phyloP scores from a whole-genome alignment of 805 yeast genomes.

The Starmerella stellata region DNA sequence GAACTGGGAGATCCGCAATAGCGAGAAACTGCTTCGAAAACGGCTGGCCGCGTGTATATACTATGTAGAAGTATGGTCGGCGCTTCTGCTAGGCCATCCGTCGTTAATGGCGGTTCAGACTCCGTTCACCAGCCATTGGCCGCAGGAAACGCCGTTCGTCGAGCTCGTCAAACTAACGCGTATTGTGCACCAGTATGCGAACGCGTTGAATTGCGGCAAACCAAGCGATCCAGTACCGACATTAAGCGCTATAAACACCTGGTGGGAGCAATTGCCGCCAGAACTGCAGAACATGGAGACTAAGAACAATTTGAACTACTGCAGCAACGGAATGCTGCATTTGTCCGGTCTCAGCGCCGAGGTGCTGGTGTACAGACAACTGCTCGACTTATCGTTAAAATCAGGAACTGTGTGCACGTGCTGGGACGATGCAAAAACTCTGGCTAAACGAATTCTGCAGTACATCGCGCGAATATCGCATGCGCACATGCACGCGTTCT shows the following conservation, averaged over 20 bases:
- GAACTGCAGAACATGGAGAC: constrained; percentile 19
- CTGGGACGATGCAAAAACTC: constrained; percentile 20
- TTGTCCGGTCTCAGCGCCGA: constrained; percentile 20
- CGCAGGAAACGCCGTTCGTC: constrained; percentile 20
- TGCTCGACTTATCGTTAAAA: background rate
- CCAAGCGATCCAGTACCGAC: no score
- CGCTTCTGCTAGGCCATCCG: constrained; percentile 23
- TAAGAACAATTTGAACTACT: constrained; percentile 16
- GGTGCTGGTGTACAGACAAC: constrained; percentile 18
- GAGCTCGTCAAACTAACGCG: constrained; percentile 17
- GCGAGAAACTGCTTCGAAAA: constrained; percentile 20
- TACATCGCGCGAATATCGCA: constrained; percentile 23
- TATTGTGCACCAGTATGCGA: constrained; percentile 13
- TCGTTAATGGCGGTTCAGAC: constrained; percentile 2
- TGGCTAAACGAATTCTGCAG: constrained; percentile 19
- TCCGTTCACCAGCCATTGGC: constrained; percentile 4
- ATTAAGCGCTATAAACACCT: constrained; percentile 13
- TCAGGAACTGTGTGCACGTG: no score
- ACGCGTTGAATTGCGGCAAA: no score
- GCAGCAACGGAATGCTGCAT: constrained; percentile 21
- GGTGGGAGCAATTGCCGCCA: constrained; percentile 18
- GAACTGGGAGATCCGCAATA: constrained; percentile 22
- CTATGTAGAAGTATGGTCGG: constrained; percentile 24
- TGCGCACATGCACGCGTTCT: constrained; percentile 23
- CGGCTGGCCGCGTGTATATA: constrained; percentile 24